Conservation (phyloP, 345 rosid species). For the Schrenkiella parvula region DNA sequence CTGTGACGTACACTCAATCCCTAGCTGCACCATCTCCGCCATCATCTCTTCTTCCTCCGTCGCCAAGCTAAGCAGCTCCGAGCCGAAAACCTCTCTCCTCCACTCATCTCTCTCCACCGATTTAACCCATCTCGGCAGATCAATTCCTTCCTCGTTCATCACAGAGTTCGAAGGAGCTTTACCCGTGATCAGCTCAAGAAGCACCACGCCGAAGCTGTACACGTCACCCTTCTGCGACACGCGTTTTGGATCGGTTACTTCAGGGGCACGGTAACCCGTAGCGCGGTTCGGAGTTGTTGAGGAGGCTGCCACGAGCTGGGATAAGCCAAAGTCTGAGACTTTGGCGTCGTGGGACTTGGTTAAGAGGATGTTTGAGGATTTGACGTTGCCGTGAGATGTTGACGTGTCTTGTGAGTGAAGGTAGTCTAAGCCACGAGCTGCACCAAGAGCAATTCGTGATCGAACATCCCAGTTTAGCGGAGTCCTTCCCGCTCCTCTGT, state of each 20-base stretch:
- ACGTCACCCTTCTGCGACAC: constrained; percentile 79
- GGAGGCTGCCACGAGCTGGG: constrained; percentile 59
- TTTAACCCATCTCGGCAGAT: constrained; percentile 86
- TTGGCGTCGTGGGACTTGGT: constrained; percentile 58
- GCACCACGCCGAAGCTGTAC: constrained; percentile 77
- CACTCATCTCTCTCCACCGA: constrained; percentile 64
- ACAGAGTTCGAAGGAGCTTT: constrained; percentile 69
- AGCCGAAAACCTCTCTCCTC: constrained; percentile 63
- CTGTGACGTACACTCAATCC: constrained; percentile 60
- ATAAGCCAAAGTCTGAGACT: constrained; percentile 77
- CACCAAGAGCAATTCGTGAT: constrained; percentile 63
- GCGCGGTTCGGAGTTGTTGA: constrained; percentile 54
- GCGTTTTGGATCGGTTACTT: constrained; percentile 63
- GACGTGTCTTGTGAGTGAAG: constrained; percentile 63
- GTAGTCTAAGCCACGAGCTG: constrained; percentile 66
- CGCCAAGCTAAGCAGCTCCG: constrained; percentile 59
- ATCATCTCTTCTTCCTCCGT: constrained; percentile 53
- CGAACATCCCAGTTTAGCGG: constrained; percentile 73
- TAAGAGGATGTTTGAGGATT: constrained; percentile 85
- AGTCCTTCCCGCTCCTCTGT: constrained; percentile 61
- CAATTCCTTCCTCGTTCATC: constrained; percentile 68
- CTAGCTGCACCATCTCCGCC: constrained; percentile 68
- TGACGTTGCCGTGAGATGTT: constrained; percentile 76
- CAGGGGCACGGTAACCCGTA: constrained; percentile 83
- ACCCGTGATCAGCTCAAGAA: constrained; percentile 77